phyloP scores from a whole-genome alignment of 2,329 filamentous ascomycete species.

The Colletotrichum limetticola region DNA sequence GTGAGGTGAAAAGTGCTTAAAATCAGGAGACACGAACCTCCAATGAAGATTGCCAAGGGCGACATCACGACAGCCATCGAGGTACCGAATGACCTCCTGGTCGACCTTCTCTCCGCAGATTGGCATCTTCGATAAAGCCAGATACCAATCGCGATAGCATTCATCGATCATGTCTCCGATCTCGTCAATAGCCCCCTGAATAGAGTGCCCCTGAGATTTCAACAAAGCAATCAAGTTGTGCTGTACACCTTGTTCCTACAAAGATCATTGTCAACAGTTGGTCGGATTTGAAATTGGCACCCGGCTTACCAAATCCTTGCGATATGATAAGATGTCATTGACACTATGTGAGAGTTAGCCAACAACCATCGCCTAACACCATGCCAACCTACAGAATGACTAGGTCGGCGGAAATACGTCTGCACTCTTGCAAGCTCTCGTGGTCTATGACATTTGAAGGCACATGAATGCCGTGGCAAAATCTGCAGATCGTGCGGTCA shows the following conservation, averaged over 20 bases:
- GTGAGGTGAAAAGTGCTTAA: background rate
- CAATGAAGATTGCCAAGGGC: background rate
- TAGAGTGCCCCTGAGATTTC: background rate
- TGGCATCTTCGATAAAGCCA: conserved; percentile 5
- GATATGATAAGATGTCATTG: background rate
- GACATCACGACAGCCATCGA: background rate
- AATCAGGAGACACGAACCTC: background rate
- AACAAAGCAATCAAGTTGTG: background rate
- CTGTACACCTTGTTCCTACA: background rate
- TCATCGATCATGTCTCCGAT: conserved; percentile 16
- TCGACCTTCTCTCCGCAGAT: conserved; percentile 3
- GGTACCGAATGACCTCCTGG: background rate
- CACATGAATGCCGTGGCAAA: background rate
- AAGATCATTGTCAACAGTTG: background rate
- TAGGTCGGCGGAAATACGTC: background rate
- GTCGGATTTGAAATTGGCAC: background rate
- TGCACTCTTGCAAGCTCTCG: background rate
- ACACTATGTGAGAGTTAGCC: background rate
- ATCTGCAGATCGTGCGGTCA: background rate
- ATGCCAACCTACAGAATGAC: background rate
- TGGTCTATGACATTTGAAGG: background rate
- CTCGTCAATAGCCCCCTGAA: background rate
- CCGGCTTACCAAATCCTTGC: background rate
- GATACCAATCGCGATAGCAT: conserved; percentile 11
- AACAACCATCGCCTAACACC: too few species aligned